Evolutionary conservation across 2,329 filamentous ascomycete species (phyloP), one percentile per base, ranked within the genome.

Genomic region (Claviceps humidiphila): DNA sequence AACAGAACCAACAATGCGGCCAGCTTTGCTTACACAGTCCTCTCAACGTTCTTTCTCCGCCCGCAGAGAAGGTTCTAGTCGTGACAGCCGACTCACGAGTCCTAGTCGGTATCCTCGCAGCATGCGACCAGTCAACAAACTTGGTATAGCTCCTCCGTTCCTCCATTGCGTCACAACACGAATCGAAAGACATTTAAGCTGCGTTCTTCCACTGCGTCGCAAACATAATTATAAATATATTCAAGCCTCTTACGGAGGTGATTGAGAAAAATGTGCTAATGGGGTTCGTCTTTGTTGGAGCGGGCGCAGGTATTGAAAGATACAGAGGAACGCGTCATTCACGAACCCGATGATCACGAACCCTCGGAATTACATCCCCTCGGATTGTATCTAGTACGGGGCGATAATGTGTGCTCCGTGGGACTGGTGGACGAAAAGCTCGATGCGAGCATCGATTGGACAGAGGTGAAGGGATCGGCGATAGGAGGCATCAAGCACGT

Each of bases 11-110:
- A 30, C 16, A 30, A 46, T 17, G n/a, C 43, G 9, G 9, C 14
- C 44, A 46, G 8, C 16, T 26, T n/a, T 40, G n/a, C 20, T 17
- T 22, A 22, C 20, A 47, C 52, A 39, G 22, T 14, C 20, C 16
- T 24, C 17, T 14, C 43, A 16, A 44, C 16, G 14, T n/a, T 44
- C 5, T 44, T 44, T n/a, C 5, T 24, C 7, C 20, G 20, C 38
- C 14, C 53, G 11, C 44, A 96, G 93, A 95, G 71, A 94, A 89
- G 69, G 88, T 97, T 60, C 77, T 90, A 54, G 85, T 97, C 63
- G 80, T 97, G 57, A 97, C 93, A 30, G 85, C 88, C 60, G 93
- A 97, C 70, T 93, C 91, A 50, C 84, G 91, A 61, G 95, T 88
- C 47, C 73, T 91, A 22, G 78, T 88, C 56, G 93, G 93, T 54